Base-by-base conservation (phyloP, 148 eudicot species). In the Amaranthus cruentus region DNA sequence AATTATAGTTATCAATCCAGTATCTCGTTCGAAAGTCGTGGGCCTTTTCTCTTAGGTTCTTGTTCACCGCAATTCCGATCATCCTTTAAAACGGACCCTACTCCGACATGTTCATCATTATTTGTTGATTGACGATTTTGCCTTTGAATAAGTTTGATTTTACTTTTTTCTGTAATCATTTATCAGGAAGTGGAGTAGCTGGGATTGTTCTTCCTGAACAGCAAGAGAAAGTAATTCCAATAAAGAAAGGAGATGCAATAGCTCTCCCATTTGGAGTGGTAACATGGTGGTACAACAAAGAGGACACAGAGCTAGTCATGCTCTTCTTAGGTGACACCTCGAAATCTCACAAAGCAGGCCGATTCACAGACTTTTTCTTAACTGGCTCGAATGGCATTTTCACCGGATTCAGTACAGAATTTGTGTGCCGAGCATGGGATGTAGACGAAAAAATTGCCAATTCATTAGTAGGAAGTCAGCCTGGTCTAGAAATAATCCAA, bases 251-350 rank as follows among this genome's bases (percentile, higher is more conserved):
- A 21, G 98, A 93, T 69, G 85, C 93, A 21, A 78, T 93, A 21
- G 93, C 96, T 9, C 83, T 93, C 38, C 98, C 98, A 12, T 90
- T 90, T 12, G 98, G 98, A 5, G 93, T 87, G 0, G 85, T 85
- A 0, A 84, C 89, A 38, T 93, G 96, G 96, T 93, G 90, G 90
- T 86, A 88, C 85, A 93, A 93, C 86, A 86, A 90, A 73, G 86
- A 87, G 13, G 90, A 87, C 77, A 80, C 88, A 0, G 96, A 93
- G 5, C 83, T 93, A 0, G 81, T 68, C 12, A 73, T 93, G 62
- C 90, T 93, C 50, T 93, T 90, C 88, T 71, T 93, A 68, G 98
- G 98, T 10, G 93, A 88, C 72, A 93, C 96, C 79, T 77, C 86
- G 11, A 90, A 82, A 65, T 93, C 85, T 68, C 93, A 93, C 88